These are phyloP conservation scores for Rhizopogon vesiculosus DNA, from an alignment of 768 basidiomycete species.

Conservation along the genomic window DNA sequence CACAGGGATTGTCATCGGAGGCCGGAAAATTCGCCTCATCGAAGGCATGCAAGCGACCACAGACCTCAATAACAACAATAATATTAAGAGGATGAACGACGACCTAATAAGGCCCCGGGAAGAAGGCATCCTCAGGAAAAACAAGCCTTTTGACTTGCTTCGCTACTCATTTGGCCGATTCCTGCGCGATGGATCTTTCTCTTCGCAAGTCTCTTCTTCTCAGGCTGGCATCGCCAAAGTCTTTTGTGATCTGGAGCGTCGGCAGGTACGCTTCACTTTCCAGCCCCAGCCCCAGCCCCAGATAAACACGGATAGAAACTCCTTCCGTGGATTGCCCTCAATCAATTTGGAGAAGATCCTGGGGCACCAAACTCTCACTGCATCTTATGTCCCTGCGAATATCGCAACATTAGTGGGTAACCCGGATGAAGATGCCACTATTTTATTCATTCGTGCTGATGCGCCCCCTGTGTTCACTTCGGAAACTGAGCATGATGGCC, in stretches of 20 bases:
- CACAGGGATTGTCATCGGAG: conserved; percentile 22
- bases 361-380: neutral
- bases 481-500: conserved; percentile 1
- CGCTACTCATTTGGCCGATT: conserved; percentile 33
- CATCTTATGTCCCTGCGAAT: conserved; percentile 13
- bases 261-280: conserved; percentile 23
- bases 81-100: conserved; percentile 18
- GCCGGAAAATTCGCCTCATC: conserved; percentile 14
- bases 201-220: conserved; percentile 19
- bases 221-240: conserved; percentile 21
- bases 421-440: conserved; percentile 3
- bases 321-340: neutral
- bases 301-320: neutral
- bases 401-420: conserved; percentile 19
- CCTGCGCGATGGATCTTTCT: conserved; percentile 30
- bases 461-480: conserved; percentile 24
- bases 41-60: conserved; percentile 13
- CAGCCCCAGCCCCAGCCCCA: conserved; percentile 12
- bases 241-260: conserved; percentile 30
- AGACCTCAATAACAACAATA: conserved; percentile 1
- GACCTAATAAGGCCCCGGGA: conserved; percentile 20
- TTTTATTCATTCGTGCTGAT: conserved; percentile 27
- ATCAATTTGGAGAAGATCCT: neutral
- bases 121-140: conserved; percentile 7
- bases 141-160: conserved; percentile 15